A percentile compares a stretch with the other conserved stretches of the same genome.
These are phyloP conservation scores for Herpetomonas samuelpessoai DNA, from an alignment of 208 protist genomes.

Conservation along the genomic window DNA sequence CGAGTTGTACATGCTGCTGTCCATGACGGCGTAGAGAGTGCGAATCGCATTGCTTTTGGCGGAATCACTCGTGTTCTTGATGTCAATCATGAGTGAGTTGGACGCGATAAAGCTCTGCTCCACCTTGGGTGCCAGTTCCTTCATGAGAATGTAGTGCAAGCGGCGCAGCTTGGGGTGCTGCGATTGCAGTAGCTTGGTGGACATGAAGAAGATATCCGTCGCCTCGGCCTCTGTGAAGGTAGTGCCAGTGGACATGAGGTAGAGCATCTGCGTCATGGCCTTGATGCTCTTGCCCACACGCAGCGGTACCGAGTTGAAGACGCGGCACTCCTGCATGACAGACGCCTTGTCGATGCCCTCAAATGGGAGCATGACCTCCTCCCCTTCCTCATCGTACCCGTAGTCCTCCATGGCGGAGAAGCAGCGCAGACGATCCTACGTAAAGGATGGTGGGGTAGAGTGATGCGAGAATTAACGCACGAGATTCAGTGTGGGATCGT, in stretches of 20 bases:
- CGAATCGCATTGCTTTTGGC: constrained; percentile 94
- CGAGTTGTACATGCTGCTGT: constrained; percentile 93
- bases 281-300: constrained; percentile 82
- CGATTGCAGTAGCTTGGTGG: constrained; percentile 98
- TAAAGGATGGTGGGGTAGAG: too few relatives aligned
- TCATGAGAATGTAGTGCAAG: constrained; percentile 98
- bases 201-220: constrained; percentile 98
- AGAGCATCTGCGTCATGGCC: constrained; percentile 96
- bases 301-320: constrained; percentile 93
- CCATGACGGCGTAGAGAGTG: constrained; percentile 95
- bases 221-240: constrained; percentile 93
- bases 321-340: constrained; percentile 94
- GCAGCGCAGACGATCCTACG: too few relatives aligned
- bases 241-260: constrained; percentile 93
- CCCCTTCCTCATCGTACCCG: constrained; percentile 72
- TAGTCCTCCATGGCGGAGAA: constrained; percentile 25
- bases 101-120: constrained; percentile 98
- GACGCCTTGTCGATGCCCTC: constrained; percentile 91
- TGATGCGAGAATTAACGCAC: too few relatives aligned
- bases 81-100: constrained; percentile 97
- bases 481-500: too few relatives aligned
- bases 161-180: constrained; percentile 94
- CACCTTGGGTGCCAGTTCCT: constrained; percentile 93
- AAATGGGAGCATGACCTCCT: constrained; percentile 89
- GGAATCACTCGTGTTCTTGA: constrained; percentile 92